Conservation (phyloP, 2,329 filamentous ascomycete species). For the Trichoderma sp. region DNA sequence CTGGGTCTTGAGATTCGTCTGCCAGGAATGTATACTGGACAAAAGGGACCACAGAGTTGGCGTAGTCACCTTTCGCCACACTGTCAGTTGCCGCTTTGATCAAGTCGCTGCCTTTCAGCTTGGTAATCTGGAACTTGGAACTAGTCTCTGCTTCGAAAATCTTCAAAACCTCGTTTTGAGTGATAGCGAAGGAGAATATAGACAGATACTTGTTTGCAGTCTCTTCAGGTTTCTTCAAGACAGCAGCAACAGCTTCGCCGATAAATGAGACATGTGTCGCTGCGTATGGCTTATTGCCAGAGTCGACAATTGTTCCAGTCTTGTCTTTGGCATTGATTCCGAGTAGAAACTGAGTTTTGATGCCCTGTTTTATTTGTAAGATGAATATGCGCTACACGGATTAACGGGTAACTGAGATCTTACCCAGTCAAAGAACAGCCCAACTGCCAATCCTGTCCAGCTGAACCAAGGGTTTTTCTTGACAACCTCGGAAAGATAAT, state of each 20-base stretch:
- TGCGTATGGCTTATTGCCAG: not conserved
- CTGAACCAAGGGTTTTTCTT: not conserved
- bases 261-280: not conserved
- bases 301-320: not conserved
- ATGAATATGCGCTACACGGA: not conserved
- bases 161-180: not conserved
- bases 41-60: not conserved
- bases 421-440: conserved; percentile 4
- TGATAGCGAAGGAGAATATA: not conserved
- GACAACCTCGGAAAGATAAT: not conserved
- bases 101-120: not conserved
- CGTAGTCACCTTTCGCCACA: not conserved
- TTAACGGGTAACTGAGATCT: not conserved
- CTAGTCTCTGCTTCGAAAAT: not conserved
- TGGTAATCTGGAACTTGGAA: not conserved
- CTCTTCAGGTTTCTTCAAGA: not conserved
- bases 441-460: not conserved
- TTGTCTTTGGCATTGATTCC: not conserved
- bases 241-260: not conserved
- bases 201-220: not conserved
- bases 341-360: not conserved
- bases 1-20: not conserved
- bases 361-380: not conserved
- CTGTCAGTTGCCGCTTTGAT: not conserved
- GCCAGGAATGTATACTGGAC: not conserved